Percentiles rank a stretch among this genome's conserved stretches.
These are phyloP conservation scores for Stemphylium beticola DNA, from an alignment of 2,329 filamentous ascomycete species.

Conservation along the genomic window DNA sequence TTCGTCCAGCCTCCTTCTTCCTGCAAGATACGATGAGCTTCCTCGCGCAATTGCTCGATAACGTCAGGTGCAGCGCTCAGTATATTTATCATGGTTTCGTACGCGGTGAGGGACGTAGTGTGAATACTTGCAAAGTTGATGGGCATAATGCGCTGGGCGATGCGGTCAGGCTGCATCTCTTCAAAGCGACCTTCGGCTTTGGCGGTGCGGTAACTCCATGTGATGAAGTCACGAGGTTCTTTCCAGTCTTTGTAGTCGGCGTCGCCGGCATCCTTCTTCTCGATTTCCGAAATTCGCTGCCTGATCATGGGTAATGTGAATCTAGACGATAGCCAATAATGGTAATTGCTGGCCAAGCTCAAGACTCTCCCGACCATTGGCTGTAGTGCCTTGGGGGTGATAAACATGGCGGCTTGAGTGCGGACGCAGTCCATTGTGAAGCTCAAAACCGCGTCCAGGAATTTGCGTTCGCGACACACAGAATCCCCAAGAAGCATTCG, in stretches of 20 bases:
- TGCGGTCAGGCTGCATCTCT: constrained; percentile 57
- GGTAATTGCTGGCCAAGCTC: constrained; percentile 55
- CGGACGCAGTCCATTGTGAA: constrained; percentile 59
- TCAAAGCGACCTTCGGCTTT: constrained; percentile 50
- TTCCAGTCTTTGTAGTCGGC: constrained; percentile 50
- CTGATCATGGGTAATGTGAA: constrained; percentile 57
- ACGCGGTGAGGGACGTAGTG: constrained; percentile 62
- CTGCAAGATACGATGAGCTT: constrained; percentile 46
- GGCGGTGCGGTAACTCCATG: constrained; percentile 63
- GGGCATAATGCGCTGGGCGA: constrained; percentile 61
- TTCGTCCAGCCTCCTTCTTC: constrained; percentile 57
- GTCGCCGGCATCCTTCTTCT: constrained; percentile 51
- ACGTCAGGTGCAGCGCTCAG: constrained; percentile 24
- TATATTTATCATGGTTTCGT: constrained; percentile 45
- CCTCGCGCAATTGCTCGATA: constrained; percentile 50
- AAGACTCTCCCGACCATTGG: constrained; percentile 58
- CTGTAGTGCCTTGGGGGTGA: constrained; percentile 57
- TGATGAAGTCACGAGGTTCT: constrained; percentile 63
- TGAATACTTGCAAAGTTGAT: constrained; percentile 66
- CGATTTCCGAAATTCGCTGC: constrained; percentile 57
- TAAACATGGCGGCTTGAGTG: constrained; percentile 48
- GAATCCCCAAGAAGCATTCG: constrained; percentile 54
- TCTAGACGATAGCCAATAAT: constrained; percentile 54
- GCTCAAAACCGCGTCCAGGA: constrained; percentile 55
- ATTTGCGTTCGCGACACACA: constrained; percentile 55